Conservation (phyloP, 176 grass and related monocot genomes). For the Luzula sylvatica region DNA sequence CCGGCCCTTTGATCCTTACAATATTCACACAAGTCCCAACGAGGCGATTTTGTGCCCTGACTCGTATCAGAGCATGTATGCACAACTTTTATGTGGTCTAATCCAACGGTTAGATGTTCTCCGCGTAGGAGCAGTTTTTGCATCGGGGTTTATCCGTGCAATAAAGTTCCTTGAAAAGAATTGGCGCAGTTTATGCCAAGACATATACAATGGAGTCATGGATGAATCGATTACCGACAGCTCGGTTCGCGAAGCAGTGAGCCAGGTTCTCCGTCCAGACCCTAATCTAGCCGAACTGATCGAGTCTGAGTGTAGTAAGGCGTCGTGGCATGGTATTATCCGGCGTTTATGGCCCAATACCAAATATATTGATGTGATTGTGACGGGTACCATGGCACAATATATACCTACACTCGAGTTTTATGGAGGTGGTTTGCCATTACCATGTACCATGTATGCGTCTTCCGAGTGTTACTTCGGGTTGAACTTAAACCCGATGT, state of each 20-base stretch:
- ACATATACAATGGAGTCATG: conserved; percentile 61
- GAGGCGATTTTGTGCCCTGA: conserved; percentile 75
- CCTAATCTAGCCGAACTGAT: conserved; percentile 42
- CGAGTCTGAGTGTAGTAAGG: conserved; percentile 48
- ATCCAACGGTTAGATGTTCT: conserved; percentile 72
- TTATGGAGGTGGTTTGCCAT: conserved; percentile 62
- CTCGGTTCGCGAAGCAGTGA: conserved; percentile 50
- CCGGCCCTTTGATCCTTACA: conserved; percentile 72
- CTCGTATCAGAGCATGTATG: conserved; percentile 97
- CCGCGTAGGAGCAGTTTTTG: conserved; percentile 81
- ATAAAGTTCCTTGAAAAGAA: conserved; percentile 87
- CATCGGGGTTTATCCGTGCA: conserved; percentile 86
- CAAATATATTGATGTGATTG: conserved; percentile 93
- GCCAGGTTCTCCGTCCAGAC: conserved; percentile 43
- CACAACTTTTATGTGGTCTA: conserved; percentile 83
- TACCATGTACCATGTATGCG: conserved; percentile 96
- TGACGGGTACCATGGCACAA: conserved; percentile 94
- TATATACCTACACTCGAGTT: conserved; percentile 89
- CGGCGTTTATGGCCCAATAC: conserved; percentile 77
- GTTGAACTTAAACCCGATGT: conserved; percentile 84
- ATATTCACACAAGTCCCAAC: conserved; percentile 69
- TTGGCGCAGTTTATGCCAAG: conserved; percentile 60
- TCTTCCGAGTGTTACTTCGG: conserved; percentile 96
- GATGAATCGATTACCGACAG: conserved; percentile 62
- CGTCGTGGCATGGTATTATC: conserved; percentile 81